These are phyloP conservation scores for Acanthamoeba culbertsoni DNA, from an alignment of 208 protist species.

Conservation along the genomic window DNA sequence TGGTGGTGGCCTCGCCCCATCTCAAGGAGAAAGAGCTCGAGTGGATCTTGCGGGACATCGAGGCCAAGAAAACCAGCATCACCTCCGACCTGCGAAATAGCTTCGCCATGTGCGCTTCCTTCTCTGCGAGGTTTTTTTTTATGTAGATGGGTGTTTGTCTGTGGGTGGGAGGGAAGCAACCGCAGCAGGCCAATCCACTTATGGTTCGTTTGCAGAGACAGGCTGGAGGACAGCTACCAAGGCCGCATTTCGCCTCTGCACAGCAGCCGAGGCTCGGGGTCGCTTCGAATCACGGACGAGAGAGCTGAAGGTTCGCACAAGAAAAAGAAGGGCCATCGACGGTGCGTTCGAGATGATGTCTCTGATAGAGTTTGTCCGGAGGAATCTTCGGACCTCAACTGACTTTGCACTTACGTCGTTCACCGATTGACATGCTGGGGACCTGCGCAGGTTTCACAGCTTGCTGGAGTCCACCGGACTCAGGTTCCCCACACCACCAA, in stretches of 20 bases:
- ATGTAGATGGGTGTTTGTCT: no score
- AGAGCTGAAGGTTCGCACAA: not conserved
- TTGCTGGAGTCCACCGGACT: not conserved
- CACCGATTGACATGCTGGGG: no score
- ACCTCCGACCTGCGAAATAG: not conserved
- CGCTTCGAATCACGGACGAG: not conserved
- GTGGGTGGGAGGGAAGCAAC: no score
- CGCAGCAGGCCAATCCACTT: no score
- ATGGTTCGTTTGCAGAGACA: no score
- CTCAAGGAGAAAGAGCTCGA: conserved; percentile 34
- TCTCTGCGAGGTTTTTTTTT: no score
- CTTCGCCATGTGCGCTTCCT: not conserved
- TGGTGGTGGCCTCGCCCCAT: conserved; percentile 2
- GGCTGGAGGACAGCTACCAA: not conserved
- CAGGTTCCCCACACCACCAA: not conserved
- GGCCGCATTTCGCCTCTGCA: not conserved
- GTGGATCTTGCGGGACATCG: not conserved
- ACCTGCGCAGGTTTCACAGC: not conserved
- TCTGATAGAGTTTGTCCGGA: not conserved
- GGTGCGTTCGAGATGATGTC: not conserved
- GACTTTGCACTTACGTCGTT: not conserved
- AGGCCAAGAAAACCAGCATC: not conserved
- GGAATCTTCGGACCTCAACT: not conserved
- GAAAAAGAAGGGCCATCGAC: conserved; percentile 20
- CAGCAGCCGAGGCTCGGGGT: not conserved